Evolutionary conservation across 805 yeast genomes (phyloP), one percentile per base, ranked within the genome.

Genomic region (Saccharomycopsis selenospora): DNA sequence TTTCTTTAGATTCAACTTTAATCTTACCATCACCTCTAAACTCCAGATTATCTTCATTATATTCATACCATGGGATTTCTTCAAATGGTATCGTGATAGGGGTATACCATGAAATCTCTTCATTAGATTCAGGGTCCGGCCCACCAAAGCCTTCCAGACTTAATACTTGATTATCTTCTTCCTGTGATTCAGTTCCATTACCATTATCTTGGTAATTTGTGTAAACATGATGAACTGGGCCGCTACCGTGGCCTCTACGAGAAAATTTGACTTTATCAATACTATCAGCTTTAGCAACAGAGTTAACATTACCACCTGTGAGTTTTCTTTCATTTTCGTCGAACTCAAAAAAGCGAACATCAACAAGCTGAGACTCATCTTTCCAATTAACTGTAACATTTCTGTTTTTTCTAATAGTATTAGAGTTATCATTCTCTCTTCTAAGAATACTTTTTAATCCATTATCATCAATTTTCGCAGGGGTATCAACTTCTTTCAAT

Each of bases 1-100:
- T 58, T 46, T 64, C 68, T 13, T 52, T 53, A 30, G 63, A 56
- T 7, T 51, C 55, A 6, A 65, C 58, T 13, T 42, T 48, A 36
- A 42, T 45, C 4, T 27, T 14, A 4, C 69, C 70, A n/a, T 64
- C 66, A 3, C 63, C 59, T 23, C 55, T 49, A n/a, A 51, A 43
- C 41, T 47, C 47, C 6, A 61, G 47, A 55, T 61, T 61, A 17
- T 54, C 50, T 10, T 55, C 53, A 13, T 26, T 25, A 20, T 27
- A 45, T 23, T 57, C 48, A n/a, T 36, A 42, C 40, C 49, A 51
- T 11, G 55, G 28, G 27, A 55, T 43, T 7, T 40, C 28, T 2
- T 40, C 23, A 49, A 57, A 58, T 20, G 49, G 59, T 14, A 55
- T 49, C 33, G 40, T 51, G 7, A 27, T 26, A 20, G 64, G 67